A percentile compares a stretch with the other conserved stretches of the same genome.
These are phyloP conservation scores for Penicillium sp. DNA, from an alignment of 2,329 filamentous ascomycete species.

Conservation along the genomic window DNA sequence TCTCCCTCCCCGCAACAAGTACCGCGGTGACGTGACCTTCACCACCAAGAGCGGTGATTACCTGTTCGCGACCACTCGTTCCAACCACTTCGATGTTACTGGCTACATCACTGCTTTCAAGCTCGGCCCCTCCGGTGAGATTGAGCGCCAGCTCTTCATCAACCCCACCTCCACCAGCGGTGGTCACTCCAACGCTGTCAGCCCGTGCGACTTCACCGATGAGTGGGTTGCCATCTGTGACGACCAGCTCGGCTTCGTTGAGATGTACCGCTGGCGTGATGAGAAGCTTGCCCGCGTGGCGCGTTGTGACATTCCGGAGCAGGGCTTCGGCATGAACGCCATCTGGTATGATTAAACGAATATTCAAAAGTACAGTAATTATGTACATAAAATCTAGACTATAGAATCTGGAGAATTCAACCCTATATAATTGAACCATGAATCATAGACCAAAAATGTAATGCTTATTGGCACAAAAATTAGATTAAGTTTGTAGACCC, in stretches of 20 bases:
- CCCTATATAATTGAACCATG: background rate
- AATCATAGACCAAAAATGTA: background rate
- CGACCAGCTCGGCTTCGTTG: constrained; percentile 82
- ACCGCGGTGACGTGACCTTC: constrained; percentile 82
- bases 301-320: constrained; percentile 74
- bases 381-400: constrained; percentile 3
- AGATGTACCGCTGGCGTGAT: constrained; percentile 84
- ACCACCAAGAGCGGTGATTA: constrained; percentile 69
- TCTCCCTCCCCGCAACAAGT: constrained; percentile 56
- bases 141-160: constrained; percentile 76
- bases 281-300: constrained; percentile 79
- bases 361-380: background rate
- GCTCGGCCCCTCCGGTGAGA: constrained; percentile 66
- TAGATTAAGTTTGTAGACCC: background rate
- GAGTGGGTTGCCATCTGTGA: constrained; percentile 90
- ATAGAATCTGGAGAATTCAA: background rate
- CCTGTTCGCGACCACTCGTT: constrained; percentile 81
- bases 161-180: constrained; percentile 85
- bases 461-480: background rate
- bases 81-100: constrained; percentile 72
- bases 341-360: constrained; percentile 77
- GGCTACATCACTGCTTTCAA: constrained; percentile 83
- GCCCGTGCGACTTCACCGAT: constrained; percentile 78
- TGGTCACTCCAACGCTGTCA: constrained; percentile 85
- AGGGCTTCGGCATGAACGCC: constrained; percentile 96